Evolutionary conservation across 345 rosid genomes (phyloP), one percentile per base, ranked within the genome.

Genomic region (Theobroma cacao): DNA sequence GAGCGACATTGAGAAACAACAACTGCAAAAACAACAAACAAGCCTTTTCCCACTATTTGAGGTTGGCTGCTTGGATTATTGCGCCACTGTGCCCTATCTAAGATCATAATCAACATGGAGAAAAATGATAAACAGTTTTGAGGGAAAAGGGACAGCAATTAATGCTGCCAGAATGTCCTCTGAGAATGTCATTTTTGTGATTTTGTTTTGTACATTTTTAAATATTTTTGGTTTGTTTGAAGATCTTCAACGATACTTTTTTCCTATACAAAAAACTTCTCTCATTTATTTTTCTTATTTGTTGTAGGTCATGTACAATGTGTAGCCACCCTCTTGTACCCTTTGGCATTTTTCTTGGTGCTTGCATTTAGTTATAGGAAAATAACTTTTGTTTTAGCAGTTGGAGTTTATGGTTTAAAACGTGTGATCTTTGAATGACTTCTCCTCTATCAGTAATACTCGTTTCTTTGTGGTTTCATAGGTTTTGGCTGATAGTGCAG

Each of bases 401-500:
- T 76, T 79, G 7, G 41, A 18, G 13, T 55, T 61, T 71, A 31
- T 62, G 58, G 68, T 68, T 66, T 56, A 18, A 56, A n/a, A 70
- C 73, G 73, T 62, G 63, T 64, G 52, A 10, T 64, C 11, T 59
- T 72, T 20, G 18, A 61, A 18, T 33, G 65, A 31, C 79, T 56
- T 33, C 69, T 77, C 60, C 30, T 78, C 69, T 38, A 59, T 59
- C 47, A 62, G 65, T 53, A 66, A 50, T 18, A 40, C n/a, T 61
- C 75, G 65, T 81, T 77, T 76, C 13, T 81, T 47, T 74, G 76
- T 84, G 74, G 26, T 84, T 81, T 53, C 77, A 75, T 81, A 95
- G 98, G 97, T 91, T 86, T 89, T 95, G 88, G 95, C 98, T 67
- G 98, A 95, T 84, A 84, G 90, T 66, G 84, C 85, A 48, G 95